Base-by-base conservation (phyloP, 2,329 filamentous ascomycete species). In the Diplodia corticola region DNA sequence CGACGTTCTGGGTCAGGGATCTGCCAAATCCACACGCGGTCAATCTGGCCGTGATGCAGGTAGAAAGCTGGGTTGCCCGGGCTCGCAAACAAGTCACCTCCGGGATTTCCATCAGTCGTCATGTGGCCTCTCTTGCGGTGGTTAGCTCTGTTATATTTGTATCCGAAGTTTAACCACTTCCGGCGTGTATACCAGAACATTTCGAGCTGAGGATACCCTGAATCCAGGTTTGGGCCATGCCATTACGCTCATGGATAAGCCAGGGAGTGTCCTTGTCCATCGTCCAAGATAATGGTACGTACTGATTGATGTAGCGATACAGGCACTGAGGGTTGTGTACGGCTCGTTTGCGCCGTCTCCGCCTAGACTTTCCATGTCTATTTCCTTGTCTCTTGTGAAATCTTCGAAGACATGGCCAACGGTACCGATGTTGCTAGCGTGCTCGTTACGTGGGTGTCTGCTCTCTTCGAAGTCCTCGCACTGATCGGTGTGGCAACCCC, bases 1-100 rank as follows among this genome's bases (percentile, higher is more conserved):
- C 82, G 74, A 15, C 73, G 73, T 53, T 71, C 69, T 44, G 76
- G 69, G 57, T 83, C 77, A 57, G 79, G 71, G 65, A 80, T 82
- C 72, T 85, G 82, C 83, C 82, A 85, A 15, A 80, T 82, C 80
- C 80, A 83, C 73, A 77, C 70, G 1, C 81, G 76, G 68, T 84
- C 83, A 26, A 84, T 80, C 73, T 79, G 78, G 2, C 76, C 77
- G 66, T 84, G 82, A 68, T 84, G 82, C 26, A 81, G 74, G 71
- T 78, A 84, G 73, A 84, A 84, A 30, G 73, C 68, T 1, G 65
- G 67, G 44, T 84, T 81, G 5, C 74, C 77, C 0, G 83, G 81
- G 9, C 78, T 81, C 1, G 78, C 76, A 64, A 79, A 81, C 24
- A 82, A 70, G 71, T 84, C 82, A 20, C 79, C 77, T 2, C 78